Base-by-base conservation (phyloP, 148 eudicot species). In the Limonium bicolor region DNA sequence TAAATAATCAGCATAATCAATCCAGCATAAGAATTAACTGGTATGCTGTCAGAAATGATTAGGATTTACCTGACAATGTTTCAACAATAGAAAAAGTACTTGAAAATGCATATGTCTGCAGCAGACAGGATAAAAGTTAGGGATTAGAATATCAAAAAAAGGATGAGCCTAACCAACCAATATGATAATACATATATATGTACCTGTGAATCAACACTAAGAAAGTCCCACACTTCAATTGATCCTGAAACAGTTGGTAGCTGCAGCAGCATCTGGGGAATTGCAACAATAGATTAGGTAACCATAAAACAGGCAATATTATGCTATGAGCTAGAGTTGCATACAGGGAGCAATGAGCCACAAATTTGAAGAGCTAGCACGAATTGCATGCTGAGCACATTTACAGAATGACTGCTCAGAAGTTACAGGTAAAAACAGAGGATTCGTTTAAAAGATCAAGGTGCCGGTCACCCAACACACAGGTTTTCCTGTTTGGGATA, bases 191-290 rank as follows among this genome's bases (percentile, higher is more conserved):
- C 40, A 35, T 67, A 61, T 24, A 26, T 40, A 35, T 67, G 60
- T 56, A 90, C 99, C 99, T 90, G 99, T 48, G 99, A 90, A 63
- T 90, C 99, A 51, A 90, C 79, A 70, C 93, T 90, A 36, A 90
- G 85, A 62, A 90, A 90, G 70, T 90, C 99, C 99, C 99, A 90
- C 64, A 90, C 93, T 71, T 90, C 99, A 57, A 90, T 90, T 16
- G 95, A 84, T 64, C 73, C 78, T 31, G 99, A 84, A 63, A 90
- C 57, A 41, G 73, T 81, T 48, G 99, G 95, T 50, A 90, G 62
- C 67, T 69, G 95, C 90, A 90, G 60, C 73, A 90, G 99, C 65
- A 73, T 73, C 99, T 90, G 84, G 29, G 21, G 41, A 51, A 65
- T 13, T 24, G 43, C 25, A 55, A n/a, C n/a, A n/a, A n/a, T n/a